Conservation (phyloP, 805 yeast species). For the Myxozyma geophila region DNA sequence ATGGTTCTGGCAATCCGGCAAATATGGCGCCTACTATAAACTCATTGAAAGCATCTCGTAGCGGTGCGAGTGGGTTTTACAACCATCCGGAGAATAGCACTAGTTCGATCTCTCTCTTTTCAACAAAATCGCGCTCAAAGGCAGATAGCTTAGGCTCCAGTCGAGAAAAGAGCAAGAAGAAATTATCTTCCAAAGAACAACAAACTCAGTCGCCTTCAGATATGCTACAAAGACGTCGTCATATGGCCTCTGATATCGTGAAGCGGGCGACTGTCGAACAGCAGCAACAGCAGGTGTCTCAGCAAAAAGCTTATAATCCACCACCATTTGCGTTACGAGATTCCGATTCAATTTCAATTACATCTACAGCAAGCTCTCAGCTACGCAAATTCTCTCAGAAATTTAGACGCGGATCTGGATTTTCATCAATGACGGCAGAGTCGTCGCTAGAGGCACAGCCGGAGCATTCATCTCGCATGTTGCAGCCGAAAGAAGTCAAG, state of each 20-base stretch:
- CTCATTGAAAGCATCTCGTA: constrained; percentile 1
- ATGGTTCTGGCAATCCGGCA: neutral
- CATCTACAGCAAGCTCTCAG: constrained; percentile 17
- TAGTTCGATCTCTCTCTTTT: constrained; percentile 8
- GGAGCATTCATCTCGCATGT: neutral
- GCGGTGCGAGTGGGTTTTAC: constrained; percentile 3
- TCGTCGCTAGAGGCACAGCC: neutral
- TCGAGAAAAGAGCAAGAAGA: neutral
- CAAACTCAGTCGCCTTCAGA: constrained; percentile 1
- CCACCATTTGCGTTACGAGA: neutral
- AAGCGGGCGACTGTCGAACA: constrained; percentile 20
- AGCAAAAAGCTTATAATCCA: neutral
- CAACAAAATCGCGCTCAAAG: constrained; percentile 2
- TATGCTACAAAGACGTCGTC: constrained; percentile 23
- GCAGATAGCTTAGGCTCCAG: neutral
- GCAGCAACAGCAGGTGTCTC: constrained; percentile 1
- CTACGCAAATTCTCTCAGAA: constrained; percentile 24
- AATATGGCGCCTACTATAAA: neutral
- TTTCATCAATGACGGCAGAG: constrained; percentile 1
- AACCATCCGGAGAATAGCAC: neutral
- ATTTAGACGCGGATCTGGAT: constrained; percentile 13
- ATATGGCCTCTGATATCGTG: constrained; percentile 23
- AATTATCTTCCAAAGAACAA: neutral
- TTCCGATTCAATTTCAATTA: constrained; percentile 18
- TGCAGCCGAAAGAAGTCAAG: neutral